Evolutionary conservation across 108 stramenopile species (phyloP).

Genomic region (Nannochloropsis gaditana): DNA sequence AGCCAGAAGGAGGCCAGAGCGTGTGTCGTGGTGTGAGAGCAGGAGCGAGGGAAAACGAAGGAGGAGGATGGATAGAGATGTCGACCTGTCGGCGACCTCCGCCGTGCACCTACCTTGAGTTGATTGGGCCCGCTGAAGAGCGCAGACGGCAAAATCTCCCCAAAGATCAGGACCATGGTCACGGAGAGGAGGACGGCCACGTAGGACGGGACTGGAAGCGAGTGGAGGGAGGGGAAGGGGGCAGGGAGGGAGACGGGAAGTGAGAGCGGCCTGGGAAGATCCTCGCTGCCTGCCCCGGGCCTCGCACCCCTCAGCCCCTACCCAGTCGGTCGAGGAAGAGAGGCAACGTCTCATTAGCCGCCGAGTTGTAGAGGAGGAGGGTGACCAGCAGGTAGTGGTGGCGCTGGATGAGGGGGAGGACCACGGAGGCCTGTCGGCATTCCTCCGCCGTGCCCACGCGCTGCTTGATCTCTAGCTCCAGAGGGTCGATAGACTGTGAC

Average conservation of each 20-base stretch:
- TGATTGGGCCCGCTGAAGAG: conserved; percentile 74
- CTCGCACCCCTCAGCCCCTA: background rate
- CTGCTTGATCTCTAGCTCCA: conserved; percentile 63
- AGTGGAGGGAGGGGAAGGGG: background rate
- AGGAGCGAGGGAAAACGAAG: too few species aligned
- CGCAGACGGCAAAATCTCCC: conserved; percentile 27
- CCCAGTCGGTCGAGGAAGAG: background rate
- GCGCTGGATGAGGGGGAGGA: conserved; percentile 51
- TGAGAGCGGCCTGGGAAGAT: background rate
- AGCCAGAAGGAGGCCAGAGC: too few species aligned
- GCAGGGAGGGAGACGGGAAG: background rate
- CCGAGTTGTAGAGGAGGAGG: conserved; percentile 74
- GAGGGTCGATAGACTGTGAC: conserved; percentile 63
- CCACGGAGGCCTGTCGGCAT: conserved; percentile 39
- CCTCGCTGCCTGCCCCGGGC: background rate
- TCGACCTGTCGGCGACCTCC: too few species aligned
- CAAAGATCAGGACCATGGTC: conserved; percentile 80
- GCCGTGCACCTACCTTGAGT: conserved; percentile 60
- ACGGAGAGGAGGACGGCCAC: conserved; percentile 79
- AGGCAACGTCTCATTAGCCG: conserved; percentile 50
- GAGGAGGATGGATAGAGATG: too few species aligned
- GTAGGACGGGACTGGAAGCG: conserved; percentile 59
- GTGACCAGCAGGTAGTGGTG: conserved; percentile 88
- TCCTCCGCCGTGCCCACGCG: conserved; percentile 45
- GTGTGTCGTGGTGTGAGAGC: too few species aligned